Conservation (phyloP, 1,139 yeast genomes). For the Lodderomyces elongisporus region DNA sequence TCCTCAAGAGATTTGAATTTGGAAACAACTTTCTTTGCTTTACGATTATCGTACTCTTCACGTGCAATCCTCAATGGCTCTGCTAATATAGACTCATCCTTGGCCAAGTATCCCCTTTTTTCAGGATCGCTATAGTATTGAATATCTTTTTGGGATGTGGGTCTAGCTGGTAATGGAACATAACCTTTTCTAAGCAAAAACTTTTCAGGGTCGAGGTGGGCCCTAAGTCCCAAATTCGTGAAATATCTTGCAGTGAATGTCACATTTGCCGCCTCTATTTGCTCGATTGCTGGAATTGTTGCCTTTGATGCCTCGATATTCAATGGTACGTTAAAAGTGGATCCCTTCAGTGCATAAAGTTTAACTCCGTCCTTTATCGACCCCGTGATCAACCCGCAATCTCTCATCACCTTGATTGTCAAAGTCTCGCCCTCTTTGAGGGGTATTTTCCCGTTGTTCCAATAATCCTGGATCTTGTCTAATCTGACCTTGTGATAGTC, state of each 20-base stretch:
- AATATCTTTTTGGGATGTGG: conserved; percentile 76
- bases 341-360: conserved; percentile 66
- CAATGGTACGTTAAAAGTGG: conserved; percentile 56
- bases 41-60: conserved; percentile 21
- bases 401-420: conserved; percentile 59
- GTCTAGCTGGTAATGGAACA: conserved; percentile 81
- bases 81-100: conserved; percentile 34
- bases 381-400: conserved; percentile 70
- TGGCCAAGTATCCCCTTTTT: conserved; percentile 69
- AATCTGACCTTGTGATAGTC: conserved; percentile 52
- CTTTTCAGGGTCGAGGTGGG: conserved; percentile 72
- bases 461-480: conserved; percentile 55
- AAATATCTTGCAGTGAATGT: conserved; percentile 69
- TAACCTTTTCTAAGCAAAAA: conserved; percentile 67
- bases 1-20: conserved; percentile 12
- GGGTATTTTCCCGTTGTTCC: conserved; percentile 64
- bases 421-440: conserved; percentile 60
- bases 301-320: conserved; percentile 81
- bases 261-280: conserved; percentile 68
- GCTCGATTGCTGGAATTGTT: conserved; percentile 63
- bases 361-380: conserved; percentile 76
- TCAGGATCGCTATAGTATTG: conserved; percentile 68
- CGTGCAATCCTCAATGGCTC: conserved; percentile 29
- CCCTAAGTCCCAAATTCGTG: conserved; percentile 61
- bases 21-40: conserved; percentile 28